Conservation (phyloP, 768 basidiomycete species). For the Mycena polygramma region DNA sequence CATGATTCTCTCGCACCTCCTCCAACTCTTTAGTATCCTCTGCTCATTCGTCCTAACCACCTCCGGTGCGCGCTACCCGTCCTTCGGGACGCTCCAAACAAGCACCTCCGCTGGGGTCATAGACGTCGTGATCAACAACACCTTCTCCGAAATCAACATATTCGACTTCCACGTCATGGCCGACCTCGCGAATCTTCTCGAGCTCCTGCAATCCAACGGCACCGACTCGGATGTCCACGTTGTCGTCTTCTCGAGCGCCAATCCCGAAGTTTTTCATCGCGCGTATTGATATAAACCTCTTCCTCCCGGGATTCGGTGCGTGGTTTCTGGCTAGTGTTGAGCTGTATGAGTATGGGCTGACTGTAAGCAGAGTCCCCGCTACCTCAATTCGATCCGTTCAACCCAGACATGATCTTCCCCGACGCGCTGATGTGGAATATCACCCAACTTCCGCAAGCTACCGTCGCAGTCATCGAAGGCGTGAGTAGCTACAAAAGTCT, state of each 20-base stretch:
- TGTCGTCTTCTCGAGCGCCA: slow-evolving; percentile 1
- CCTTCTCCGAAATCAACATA: background rate
- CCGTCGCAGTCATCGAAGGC: slow-evolving; percentile 1
- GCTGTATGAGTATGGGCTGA: background rate
- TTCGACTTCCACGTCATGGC: slow-evolving; percentile 1
- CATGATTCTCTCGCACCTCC: too few species aligned
- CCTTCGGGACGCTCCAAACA: background rate
- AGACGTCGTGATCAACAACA: background rate
- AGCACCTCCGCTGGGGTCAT: background rate
- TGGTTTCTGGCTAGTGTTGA: background rate
- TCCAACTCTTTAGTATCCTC: too few species aligned
- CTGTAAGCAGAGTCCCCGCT: background rate
- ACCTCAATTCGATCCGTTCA: background rate
- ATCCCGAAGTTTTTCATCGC: background rate
- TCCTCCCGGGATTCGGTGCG: background rate
- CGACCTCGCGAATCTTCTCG: slow-evolving; percentile 1
- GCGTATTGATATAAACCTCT: background rate
- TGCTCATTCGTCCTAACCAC: too few species aligned
- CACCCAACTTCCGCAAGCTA: background rate
- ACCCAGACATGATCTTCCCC: slow-evolving; percentile 4
- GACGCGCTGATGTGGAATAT: background rate
- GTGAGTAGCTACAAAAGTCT: background rate
- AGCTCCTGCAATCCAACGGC: background rate
- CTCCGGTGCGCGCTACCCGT: background rate
- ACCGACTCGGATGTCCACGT: background rate